Base-by-base conservation (phyloP, 192 early-diverging fungal species). In the Haplosporangium gracile region DNA sequence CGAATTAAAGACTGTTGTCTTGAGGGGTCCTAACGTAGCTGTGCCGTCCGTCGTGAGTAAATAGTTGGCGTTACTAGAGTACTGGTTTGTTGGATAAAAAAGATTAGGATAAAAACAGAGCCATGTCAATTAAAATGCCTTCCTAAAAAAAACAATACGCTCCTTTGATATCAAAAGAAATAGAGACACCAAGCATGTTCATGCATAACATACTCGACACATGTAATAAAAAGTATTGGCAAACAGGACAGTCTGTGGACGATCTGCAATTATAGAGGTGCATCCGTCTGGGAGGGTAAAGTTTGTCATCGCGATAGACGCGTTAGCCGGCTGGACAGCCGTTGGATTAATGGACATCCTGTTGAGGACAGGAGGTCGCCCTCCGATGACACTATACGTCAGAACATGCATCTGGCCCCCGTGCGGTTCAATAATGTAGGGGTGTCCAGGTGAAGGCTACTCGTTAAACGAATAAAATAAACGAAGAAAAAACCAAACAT, bases 291-390 rank as follows among this genome's bases (percentile, higher is more conserved):
- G 60, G 29, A 29, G 1, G 4, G 60, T 47, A 32, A 47, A 34
- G 3, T n/a, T 49, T 7, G 75, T 1, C 13, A 43, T 26, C 39
- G 40, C 43, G 26, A 81, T 70, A 10, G 68, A 39, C 34, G 70
- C 15, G 5, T 63, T 60, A 4, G 36, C 39, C 2, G 78, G 70
- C 18, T 32, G 65, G 45, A 60, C 32, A 29, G 22, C 73, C 32
- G 74, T 57, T 22, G 68, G 39, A 20, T 43, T 57, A 43, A 81
- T 8, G 11, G 80, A 73, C 32, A 81, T 32, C n/a, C 55, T 70
- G 26, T 71, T 69, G 29, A 72, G 38, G 26, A 65, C 29, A 65
- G 60, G 29, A 32, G 8, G 2, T 8, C 10, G 9, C 2, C 7
- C 13, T 32, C 11, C 60, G 10, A 26, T 8, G n/a, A 63, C 6